phyloP scores from a whole-genome alignment of 2,329 filamentous ascomycete genomes.

The Zymoseptoria crescenta region DNA sequence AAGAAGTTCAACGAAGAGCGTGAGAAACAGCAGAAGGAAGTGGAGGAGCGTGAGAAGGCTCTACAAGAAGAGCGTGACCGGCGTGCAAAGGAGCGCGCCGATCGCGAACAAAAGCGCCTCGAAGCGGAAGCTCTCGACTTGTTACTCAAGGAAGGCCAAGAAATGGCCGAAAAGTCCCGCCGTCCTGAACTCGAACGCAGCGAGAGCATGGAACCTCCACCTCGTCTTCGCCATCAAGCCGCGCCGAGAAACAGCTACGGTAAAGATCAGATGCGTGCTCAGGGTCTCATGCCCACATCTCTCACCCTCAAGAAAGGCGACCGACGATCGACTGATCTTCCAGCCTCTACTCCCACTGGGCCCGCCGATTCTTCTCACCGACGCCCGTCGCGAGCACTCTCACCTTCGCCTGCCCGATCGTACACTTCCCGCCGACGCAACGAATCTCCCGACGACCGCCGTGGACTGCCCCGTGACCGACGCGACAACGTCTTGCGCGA shows the following conservation, averaged over 20 bases:
- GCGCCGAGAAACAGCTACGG: constrained; percentile 18
- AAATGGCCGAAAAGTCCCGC: constrained; percentile 45
- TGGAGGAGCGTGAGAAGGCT: constrained; percentile 47
- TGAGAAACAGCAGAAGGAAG: constrained; percentile 32
- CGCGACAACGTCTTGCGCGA: constrained; percentile 24
- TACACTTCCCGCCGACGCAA: constrained; percentile 20
- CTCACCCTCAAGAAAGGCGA: constrained; percentile 26
- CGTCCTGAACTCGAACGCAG: constrained; percentile 44
- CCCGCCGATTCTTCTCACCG: constrained; percentile 12
- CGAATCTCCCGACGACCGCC: constrained; percentile 20
- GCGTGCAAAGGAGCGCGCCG: constrained; percentile 32
- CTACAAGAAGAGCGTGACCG: constrained; percentile 41
- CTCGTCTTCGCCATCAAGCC: constrained; percentile 26
- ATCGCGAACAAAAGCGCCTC: constrained; percentile 45
- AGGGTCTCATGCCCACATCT: constrained; percentile 26
- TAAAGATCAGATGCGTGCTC: constrained; percentile 25
- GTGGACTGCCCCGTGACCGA: constrained; percentile 14
- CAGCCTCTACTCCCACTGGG: constrained; percentile 11
- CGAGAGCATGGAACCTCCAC: constrained; percentile 33
- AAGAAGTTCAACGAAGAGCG: constrained; percentile 46
- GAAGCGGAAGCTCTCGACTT: constrained; percentile 49
- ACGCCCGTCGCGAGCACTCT: constrained; percentile 17
- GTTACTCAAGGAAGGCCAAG: constrained; percentile 48
- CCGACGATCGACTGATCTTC: constrained; percentile 11
- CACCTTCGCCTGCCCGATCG: constrained; percentile 23